A percentile compares a stretch with the other conserved stretches of the same genome.
Evolutionary conservation across 768 basidiomycete species (phyloP).

Genomic region (Leccinum truebloodii): DNA sequence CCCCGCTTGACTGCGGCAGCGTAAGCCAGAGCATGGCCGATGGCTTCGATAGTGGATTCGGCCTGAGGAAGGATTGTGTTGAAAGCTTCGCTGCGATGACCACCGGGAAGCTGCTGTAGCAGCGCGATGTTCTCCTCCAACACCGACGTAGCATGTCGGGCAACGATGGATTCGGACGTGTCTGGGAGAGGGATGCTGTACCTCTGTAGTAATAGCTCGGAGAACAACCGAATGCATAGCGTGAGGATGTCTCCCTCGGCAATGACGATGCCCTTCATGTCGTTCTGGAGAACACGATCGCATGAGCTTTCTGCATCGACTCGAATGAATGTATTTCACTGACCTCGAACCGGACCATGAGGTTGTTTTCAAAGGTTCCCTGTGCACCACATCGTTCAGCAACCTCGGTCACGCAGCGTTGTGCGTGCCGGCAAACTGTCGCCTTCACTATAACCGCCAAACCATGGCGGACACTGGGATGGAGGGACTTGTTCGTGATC

Average conservation of each 20-base stretch:
- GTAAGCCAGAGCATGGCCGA: conserved; percentile 64
- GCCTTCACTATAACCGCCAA: neutral
- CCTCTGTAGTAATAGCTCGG: conserved; percentile 58
- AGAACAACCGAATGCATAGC: conserved; percentile 55
- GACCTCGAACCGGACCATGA: conserved; percentile 57
- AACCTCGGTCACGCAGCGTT: conserved; percentile 50
- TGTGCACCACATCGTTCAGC: conserved; percentile 68
- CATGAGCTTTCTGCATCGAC: conserved; percentile 1
- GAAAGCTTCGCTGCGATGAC: conserved; percentile 35
- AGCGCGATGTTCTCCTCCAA: conserved; percentile 48
- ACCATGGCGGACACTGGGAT: neutral
- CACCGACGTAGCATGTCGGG: conserved; percentile 47
- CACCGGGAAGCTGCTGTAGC: conserved; percentile 34
- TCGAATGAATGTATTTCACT: neutral
- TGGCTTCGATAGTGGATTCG: conserved; percentile 53
- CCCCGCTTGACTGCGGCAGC: conserved; percentile 48
- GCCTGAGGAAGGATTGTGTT: conserved; percentile 60
- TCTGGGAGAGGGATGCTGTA: conserved; percentile 50
- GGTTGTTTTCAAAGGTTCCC: conserved; percentile 65
- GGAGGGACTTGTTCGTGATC: neutral
- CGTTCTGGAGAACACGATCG: conserved; percentile 31
- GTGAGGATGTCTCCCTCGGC: conserved; percentile 57
- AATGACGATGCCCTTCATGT: conserved; percentile 52
- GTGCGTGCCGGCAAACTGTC: conserved; percentile 42
- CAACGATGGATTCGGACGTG: conserved; percentile 49